Evolutionary conservation across 2,329 filamentous ascomycete species (phyloP), one percentile per base, ranked within the genome.

Genomic region (Emmonsiellopsis sp.): DNA sequence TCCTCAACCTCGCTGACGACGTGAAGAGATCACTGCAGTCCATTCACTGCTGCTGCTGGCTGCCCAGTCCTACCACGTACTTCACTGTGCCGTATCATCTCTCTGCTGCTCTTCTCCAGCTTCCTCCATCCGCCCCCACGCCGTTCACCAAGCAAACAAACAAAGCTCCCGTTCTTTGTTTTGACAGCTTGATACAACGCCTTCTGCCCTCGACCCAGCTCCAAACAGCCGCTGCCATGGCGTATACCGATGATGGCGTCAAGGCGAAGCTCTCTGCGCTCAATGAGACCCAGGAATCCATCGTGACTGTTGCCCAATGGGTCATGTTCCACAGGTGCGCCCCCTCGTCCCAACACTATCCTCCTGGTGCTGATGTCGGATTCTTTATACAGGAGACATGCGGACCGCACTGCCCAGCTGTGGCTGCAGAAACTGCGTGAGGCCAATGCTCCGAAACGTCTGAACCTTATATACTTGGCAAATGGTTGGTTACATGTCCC

Each of bases 251-350:
- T 72, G 93, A 98, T 75, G 88, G 90, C 46, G 90, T 98, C 53
- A 83, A 91, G 69, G 89, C 92, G 52, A 96, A 96, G 76, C 85
- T 98, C 52, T 94, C 91, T 34, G 89, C 90, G 42, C 81, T 98
- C 58, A 96, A 95, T 72, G 94, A 98, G 73, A 95, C 90, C 9
- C 92, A 98, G 70, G 93, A 98, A 69, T 94, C 90, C 73, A 97
- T 98, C 66, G 83, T 95, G 57, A 92, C 89, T 37, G 91, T 95
- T 58, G 90, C 93, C 54, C 92, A 97, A 83, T 98, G 94, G 94
- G 93, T 98, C 57, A 94, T 98, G 86, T 98, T 98, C 70, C 92
- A 98, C 74, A 86, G 90, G 90, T 95, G 83, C 61, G 60, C 26
- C 32, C 34, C 9, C 10, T 51, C 44, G n/a, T 30, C 7, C 37